phyloP scores from a whole-genome alignment of 2,329 filamentous ascomycete species.

The Paraconiothyrium brasiliense region DNA sequence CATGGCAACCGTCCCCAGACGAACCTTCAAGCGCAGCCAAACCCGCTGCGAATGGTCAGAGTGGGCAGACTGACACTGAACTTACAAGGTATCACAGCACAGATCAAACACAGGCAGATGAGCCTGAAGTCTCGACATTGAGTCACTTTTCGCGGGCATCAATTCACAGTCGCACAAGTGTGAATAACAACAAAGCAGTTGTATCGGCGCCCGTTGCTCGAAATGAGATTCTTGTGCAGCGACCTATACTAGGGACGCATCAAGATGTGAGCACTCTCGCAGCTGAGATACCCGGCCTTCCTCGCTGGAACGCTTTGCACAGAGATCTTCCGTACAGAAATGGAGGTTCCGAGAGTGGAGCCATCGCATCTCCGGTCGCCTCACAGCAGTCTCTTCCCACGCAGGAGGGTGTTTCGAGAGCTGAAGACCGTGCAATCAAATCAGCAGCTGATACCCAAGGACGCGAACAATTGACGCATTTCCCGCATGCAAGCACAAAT shows the following conservation, averaged over 20 bases:
- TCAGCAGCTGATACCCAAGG: too few species aligned
- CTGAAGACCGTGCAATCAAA: too few species aligned
- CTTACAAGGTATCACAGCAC: background rate
- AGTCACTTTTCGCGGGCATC: background rate
- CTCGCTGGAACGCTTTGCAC: background rate
- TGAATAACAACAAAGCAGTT: background rate
- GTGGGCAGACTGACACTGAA: background rate
- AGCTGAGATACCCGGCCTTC: background rate
- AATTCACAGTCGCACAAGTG: background rate
- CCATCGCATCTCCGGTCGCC: background rate
- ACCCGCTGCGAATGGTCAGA: background rate
- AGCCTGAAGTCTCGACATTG: background rate
- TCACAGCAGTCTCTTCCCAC: background rate
- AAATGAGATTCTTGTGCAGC: too few species aligned
- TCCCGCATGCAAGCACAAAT: too few species aligned
- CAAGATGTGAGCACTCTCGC: background rate
- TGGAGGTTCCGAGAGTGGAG: background rate
- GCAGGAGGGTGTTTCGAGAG: too few species aligned
- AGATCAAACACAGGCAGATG: background rate
- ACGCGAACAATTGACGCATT: too few species aligned
- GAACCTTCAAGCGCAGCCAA: background rate
- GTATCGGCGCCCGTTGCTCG: background rate
- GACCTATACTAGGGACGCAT: background rate
- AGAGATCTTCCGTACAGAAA: background rate
- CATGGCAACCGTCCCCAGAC: background rate